phyloP scores from a whole-genome alignment of 805 yeast species.

The Metschnikowia noctiluminum region DNA sequence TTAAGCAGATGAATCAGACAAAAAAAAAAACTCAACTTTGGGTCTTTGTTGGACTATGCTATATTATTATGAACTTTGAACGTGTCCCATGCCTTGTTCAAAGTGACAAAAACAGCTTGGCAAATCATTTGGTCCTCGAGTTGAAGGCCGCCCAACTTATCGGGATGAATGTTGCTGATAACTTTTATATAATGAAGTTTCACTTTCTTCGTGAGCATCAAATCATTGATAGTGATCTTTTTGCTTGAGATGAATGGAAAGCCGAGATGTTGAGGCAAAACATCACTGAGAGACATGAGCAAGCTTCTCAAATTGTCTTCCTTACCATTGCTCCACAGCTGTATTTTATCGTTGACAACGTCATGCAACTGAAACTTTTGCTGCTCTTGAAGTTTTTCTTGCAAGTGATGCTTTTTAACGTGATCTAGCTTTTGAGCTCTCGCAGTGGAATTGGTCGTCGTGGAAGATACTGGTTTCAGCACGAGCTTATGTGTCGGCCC shows the following conservation, averaged over 20 bases:
- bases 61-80: slow-evolving; percentile 22
- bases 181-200: slow-evolving; percentile 82
- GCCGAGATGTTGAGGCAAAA: slow-evolving; percentile 47
- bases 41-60: slow-evolving; percentile 2
- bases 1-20: too few relatives aligned
- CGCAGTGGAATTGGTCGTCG: neutral
- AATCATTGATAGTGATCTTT: slow-evolving; percentile 59
- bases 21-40: neutral
- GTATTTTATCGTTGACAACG: slow-evolving; percentile 50
- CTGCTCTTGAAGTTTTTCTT: slow-evolving; percentile 15
- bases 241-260: slow-evolving; percentile 29
- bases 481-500: slow-evolving; percentile 13
- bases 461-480: slow-evolving; percentile 13
- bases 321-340: slow-evolving; percentile 69
- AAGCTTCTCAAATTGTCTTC: slow-evolving; percentile 79
- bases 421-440: slow-evolving; percentile 21
- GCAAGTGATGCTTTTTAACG: slow-evolving; percentile 34
- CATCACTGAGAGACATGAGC: slow-evolving; percentile 60
- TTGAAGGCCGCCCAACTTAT: slow-evolving; percentile 63
- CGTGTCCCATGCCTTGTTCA: slow-evolving; percentile 83
- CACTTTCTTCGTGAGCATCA: slow-evolving; percentile 86
- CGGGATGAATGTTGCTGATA: slow-evolving; percentile 77
- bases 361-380: slow-evolving; percentile 59
- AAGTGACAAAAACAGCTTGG: slow-evolving; percentile 75
- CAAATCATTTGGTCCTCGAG: slow-evolving; percentile 80